Percentiles rank a stretch among this genome's conserved stretches.
phyloP scores from a whole-genome alignment of 495 filamentous ascomycete species.

The Aspergillus leporis region DNA sequence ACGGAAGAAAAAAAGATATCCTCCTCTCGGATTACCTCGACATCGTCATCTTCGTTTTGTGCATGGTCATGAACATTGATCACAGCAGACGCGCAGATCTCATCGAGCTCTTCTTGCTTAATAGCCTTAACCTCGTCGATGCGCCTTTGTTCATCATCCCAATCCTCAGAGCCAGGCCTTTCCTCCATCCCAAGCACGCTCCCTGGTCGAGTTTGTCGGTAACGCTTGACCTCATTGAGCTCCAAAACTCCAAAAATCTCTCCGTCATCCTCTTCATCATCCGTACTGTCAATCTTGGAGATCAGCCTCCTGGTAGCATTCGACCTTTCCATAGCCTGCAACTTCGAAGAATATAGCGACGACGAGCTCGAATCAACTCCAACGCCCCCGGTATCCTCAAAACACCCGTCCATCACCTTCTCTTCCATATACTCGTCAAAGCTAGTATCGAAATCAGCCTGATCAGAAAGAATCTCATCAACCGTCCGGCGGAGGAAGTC shows the following conservation, averaged over 20 bases:
- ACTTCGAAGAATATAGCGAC: conserved; percentile 9
- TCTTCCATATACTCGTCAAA: conserved; percentile 16
- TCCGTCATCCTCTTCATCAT: neutral
- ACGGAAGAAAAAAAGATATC: conserved; percentile 24
- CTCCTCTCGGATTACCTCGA: conserved; percentile 14
- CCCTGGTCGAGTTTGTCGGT: no score
- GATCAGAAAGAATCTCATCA: conserved; percentile 30
- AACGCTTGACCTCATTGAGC: no score
- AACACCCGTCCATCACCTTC: conserved; percentile 7
- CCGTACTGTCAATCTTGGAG: conserved; percentile 4
- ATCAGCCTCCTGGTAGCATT: neutral
- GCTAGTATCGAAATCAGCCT: conserved; percentile 23
- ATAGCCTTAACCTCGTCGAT: no score
- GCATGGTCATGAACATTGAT: conserved; percentile 5
- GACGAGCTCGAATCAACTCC: neutral
- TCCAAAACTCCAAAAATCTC: neutral
- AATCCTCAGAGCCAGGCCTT: neutral
- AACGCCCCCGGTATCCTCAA: neutral
- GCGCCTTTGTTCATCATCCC: no score
- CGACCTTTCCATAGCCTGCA: neutral
- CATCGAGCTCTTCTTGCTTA: neutral
- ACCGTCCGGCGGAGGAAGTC: conserved; percentile 14
- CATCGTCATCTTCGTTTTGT: neutral
- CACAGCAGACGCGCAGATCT: neutral
- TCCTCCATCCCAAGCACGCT: neutral